Conservation (phyloP, 805 yeast genomes). For the Vanderwaltozyma tropicalis region DNA sequence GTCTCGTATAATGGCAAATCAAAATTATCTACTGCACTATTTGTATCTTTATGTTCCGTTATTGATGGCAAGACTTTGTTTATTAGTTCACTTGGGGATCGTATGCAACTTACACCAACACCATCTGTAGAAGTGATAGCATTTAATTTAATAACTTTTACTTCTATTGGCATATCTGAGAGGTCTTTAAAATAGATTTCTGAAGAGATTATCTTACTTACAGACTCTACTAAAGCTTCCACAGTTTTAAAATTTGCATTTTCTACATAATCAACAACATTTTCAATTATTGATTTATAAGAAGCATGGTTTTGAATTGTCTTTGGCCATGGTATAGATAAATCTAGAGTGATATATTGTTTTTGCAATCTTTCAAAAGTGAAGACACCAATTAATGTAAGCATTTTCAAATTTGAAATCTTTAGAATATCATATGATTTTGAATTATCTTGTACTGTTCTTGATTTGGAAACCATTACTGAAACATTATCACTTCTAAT, state of each 20-base stretch:
- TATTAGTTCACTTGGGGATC: slow-evolving; percentile 35
- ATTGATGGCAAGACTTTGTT: background rate
- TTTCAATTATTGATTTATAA: slow-evolving; percentile 36
- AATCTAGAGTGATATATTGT: slow-evolving; percentile 61
- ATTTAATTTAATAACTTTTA: slow-evolving; percentile 72
- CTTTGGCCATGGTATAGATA: slow-evolving; percentile 35
- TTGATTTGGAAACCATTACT: slow-evolving; percentile 4
- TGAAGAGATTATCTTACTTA: slow-evolving; percentile 48
- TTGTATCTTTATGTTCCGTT: background rate
- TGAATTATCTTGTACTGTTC: background rate
- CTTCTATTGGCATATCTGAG: slow-evolving; percentile 31
- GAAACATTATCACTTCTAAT: slow-evolving; percentile 26
- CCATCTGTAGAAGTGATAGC: slow-evolving; percentile 81
- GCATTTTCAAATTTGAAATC: slow-evolving; percentile 44
- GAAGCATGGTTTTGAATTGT: slow-evolving; percentile 7
- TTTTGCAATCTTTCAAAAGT: slow-evolving; percentile 76
- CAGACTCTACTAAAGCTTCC: slow-evolving; percentile 75
- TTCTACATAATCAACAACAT: slow-evolving; percentile 54
- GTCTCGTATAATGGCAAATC: slow-evolving; percentile 28
- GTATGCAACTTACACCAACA: slow-evolving; percentile 72
- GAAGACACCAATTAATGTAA: slow-evolving; percentile 87
- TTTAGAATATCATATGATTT: slow-evolving; percentile 16
- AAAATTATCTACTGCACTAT: slow-evolving; percentile 18
- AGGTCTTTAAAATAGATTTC: slow-evolving; percentile 33
- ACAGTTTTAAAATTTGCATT: slow-evolving; percentile 79